Percentiles rank a stretch among this genome's conserved stretches.
Conservation (phyloP, 106 monocot species). For the Dendrobium officinale region DNA sequence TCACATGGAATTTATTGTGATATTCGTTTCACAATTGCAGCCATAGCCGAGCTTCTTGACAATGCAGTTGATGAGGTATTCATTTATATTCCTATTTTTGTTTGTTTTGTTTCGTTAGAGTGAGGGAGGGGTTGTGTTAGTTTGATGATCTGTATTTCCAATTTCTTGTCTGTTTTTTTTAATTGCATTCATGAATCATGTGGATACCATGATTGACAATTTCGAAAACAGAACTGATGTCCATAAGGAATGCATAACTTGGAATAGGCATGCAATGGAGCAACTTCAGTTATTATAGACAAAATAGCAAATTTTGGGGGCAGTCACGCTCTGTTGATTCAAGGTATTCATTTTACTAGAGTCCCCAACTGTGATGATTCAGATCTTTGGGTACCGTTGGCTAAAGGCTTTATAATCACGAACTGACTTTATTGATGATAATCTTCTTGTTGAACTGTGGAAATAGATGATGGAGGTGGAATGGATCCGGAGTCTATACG, state of each 20-base stretch:
- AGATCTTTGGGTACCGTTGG: background rate
- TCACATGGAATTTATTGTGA: background rate
- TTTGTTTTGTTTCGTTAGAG: slow-evolving; percentile 1
- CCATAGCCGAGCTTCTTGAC: slow-evolving; percentile 91
- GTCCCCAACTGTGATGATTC: background rate
- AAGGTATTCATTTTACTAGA: slow-evolving; percentile 35
- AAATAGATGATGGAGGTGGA: slow-evolving; percentile 86
- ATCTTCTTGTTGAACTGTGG: background rate
- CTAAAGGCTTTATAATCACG: background rate
- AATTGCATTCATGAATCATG: background rate
- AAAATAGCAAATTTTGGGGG: slow-evolving; percentile 32
- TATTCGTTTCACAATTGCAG: slow-evolving; percentile 35
- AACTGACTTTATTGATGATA: slow-evolving; percentile 8
- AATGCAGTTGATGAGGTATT: slow-evolving; percentile 96
- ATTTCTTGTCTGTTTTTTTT: background rate
- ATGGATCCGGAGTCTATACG: slow-evolving; percentile 80
- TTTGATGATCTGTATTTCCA: background rate
- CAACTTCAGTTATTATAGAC: slow-evolving; percentile 63
- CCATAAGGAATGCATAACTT: slow-evolving; percentile 3
- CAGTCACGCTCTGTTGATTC: slow-evolving; percentile 49
- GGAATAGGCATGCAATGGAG: slow-evolving; percentile 65
- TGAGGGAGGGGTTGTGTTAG: background rate
- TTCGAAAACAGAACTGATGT: slow-evolving; percentile 3
- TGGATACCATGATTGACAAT: background rate
- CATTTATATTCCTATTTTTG: background rate